Evolutionary conservation across 306 rosid genomes (phyloP).

Genomic region (Herpetospermum pedunculosum): DNA sequence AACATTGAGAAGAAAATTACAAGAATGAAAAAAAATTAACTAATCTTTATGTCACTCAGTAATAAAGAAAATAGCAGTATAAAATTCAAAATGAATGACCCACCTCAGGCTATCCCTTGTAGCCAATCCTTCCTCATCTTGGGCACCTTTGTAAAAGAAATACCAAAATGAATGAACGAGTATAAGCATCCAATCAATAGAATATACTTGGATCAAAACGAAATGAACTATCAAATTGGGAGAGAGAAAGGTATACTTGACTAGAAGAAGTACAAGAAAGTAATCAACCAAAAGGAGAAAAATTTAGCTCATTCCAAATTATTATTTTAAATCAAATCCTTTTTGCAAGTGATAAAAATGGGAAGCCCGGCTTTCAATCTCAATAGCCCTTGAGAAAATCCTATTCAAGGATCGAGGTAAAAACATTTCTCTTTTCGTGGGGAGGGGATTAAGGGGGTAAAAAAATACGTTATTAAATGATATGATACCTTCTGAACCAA

Average conservation of each 20-base stretch:
- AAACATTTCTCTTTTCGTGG: not conserved
- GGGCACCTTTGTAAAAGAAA: conserved; percentile 30
- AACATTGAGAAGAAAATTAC: not conserved
- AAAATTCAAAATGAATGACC: conserved; percentile 13
- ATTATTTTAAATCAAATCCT: not conserved
- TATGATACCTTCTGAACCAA: conserved; percentile 49
- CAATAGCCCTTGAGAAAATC: not conserved
- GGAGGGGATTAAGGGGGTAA: not conserved
- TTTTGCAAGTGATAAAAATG: not conserved
- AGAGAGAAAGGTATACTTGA: not conserved
- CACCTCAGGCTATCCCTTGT: conserved; percentile 35
- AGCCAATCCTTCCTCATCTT: conserved; percentile 34
- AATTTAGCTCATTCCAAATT: not conserved
- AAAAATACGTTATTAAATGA: not conserved
- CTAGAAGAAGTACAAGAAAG: not conserved
- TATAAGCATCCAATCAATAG: not conserved
- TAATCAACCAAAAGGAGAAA: not conserved
- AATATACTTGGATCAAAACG: not conserved
- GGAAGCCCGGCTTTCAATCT: not conserved
- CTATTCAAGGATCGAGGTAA: not conserved
- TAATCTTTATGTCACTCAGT: not conserved
- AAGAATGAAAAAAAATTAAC: not conserved
- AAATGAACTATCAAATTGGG: not conserved
- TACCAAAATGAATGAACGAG: conserved; percentile 8
- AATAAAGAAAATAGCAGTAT: not conserved